Base-by-base conservation (phyloP, 139 green algal species). In the Chlamydomonas urium region DNA sequence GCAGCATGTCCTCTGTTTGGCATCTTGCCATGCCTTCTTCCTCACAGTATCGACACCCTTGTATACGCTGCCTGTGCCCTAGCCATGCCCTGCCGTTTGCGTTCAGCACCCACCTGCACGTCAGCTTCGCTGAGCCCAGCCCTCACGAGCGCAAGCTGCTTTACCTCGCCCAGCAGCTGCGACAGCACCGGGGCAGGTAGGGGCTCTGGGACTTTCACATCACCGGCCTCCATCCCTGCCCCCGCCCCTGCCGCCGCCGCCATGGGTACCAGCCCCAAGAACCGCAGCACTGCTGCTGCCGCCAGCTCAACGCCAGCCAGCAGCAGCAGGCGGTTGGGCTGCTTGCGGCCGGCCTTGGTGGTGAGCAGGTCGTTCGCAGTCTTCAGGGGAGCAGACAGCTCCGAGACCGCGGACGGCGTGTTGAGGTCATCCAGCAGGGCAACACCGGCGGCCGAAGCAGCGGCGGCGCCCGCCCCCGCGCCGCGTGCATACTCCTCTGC, bases 361-460 rank as follows among this genome's bases (percentile, higher is more conserved):
- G 75, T 82, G 3, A 86, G 62, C 53, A 89, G 72, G 61, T 89
- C 83, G 63, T 89, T 89, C 34, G 94, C 79, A 2, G 75, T 47
- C 66, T 94, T 95, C 10, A 99, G 81, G 1, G 90, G 88, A 28
- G 75, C 81, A 8, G 88, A 93, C 36, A 98, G 74, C 2, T 83
- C 80, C 0, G 87, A 83, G 32, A 83, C 34, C 2, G 61, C 75
- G 14, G 80, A 66, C 0, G 94, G 86, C 0, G 90, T 98, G 76
- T 97, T 97, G 3, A 98, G 69, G 78, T 98, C 94, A 73, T 98
- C 93, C 8, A 82, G 65, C 63, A 98, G 76, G 0, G 75, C 57
- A 5, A 72, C 47, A 37, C 82, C 71, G 31, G 81, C 81, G 1
- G 61, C 58, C 19, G 47, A 4, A 59, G 24, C 58, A 67, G 56